Conservation (phyloP, 768 basidiomycete genomes). For the Panaeolus papilionaceus region DNA sequence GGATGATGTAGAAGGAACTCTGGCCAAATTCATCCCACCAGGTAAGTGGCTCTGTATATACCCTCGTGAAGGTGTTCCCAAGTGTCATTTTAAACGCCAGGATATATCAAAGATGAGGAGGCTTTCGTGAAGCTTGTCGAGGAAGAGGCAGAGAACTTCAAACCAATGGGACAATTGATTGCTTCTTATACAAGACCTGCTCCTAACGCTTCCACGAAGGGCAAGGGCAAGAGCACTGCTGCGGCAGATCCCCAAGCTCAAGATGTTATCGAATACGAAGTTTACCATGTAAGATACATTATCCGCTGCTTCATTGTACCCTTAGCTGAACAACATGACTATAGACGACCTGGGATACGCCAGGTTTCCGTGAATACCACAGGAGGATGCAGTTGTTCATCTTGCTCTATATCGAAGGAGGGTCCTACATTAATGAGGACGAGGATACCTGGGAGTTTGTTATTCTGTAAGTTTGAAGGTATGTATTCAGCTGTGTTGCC, state of each 20-base stretch:
- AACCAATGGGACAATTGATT: slow-evolving; percentile 77
- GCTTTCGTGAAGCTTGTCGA: slow-evolving; percentile 76
- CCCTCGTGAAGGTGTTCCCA: no score
- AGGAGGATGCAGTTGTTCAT: slow-evolving; percentile 94
- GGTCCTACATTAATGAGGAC: slow-evolving; percentile 92
- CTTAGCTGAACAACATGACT: not conserved
- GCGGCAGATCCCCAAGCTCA: slow-evolving; percentile 55
- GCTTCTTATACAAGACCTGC: slow-evolving; percentile 75
- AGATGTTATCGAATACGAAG: slow-evolving; percentile 81
- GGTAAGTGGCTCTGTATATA: slow-evolving; percentile 45
- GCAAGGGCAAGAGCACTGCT: slow-evolving; percentile 58
- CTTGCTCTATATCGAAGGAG: slow-evolving; percentile 92
- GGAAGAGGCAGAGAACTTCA: slow-evolving; percentile 78
- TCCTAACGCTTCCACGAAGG: slow-evolving; percentile 42
- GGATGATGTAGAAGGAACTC: slow-evolving; percentile 84
- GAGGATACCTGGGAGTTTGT: slow-evolving; percentile 96
- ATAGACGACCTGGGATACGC: slow-evolving; percentile 83
- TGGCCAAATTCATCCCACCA: slow-evolving; percentile 79
- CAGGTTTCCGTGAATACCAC: slow-evolving; percentile 92
- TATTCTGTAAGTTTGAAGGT: slow-evolving; percentile 64
- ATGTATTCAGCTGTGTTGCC: not conserved
- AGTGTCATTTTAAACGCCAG: slow-evolving; percentile 39
- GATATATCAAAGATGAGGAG: slow-evolving; percentile 71
- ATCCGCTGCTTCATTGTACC: slow-evolving; percentile 2
- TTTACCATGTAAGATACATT: slow-evolving; percentile 77